Conservation (phyloP, 164 flowering plant genomes). For the Aristolochia fimbriata region DNA sequence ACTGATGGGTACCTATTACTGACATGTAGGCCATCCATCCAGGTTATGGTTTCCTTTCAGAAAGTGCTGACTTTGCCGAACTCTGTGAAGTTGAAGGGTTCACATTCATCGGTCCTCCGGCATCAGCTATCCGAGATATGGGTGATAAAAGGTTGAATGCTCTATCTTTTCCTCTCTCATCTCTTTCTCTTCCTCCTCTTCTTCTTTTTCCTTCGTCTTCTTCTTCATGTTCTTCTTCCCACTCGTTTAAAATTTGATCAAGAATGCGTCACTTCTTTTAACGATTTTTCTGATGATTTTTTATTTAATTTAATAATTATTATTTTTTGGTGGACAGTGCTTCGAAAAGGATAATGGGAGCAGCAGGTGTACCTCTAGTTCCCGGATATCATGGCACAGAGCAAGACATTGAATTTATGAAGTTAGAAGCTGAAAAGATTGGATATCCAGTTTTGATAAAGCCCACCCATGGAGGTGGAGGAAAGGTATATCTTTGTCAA, state of each 20-base stretch:
- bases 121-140: constrained; percentile 92
- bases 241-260: not conserved
- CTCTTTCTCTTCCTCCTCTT: not conserved
- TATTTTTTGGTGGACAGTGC: constrained; percentile 45
- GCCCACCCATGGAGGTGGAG: constrained; percentile 99
- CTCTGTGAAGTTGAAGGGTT: constrained; percentile 82
- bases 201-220: too few relatives aligned
- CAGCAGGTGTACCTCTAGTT: constrained; percentile 95
- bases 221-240: too few relatives aligned
- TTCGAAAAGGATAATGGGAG: constrained; percentile 99
- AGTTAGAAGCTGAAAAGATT: constrained; percentile 80
- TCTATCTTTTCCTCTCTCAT: not conserved
- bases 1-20: constrained; percentile 6
- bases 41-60: constrained; percentile 95
- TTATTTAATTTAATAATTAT: not conserved
- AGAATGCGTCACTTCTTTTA: too few relatives aligned
- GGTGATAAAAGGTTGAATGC: constrained; percentile 83
- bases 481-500: constrained; percentile 48
- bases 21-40: constrained; percentile 88
- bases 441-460: constrained; percentile 93
- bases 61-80: constrained; percentile 87
- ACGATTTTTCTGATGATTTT: too few relatives aligned
- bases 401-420: constrained; percentile 85
- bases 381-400: constrained; percentile 97
- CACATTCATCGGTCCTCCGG: constrained; percentile 89